Base-by-base conservation (phyloP, 2,329 filamentous ascomycete species). In the Clarireedia paspali region DNA sequence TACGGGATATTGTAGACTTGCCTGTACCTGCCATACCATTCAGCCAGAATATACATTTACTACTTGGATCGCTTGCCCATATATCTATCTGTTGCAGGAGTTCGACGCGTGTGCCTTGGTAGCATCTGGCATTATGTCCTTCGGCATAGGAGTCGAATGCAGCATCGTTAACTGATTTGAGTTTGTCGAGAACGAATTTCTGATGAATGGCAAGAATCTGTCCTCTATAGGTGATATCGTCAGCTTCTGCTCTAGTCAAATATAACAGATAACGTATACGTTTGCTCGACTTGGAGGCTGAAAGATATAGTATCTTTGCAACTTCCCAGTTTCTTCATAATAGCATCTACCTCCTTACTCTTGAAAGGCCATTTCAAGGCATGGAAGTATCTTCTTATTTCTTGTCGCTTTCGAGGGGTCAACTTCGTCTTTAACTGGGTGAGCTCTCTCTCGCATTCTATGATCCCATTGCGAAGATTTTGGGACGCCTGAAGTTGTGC, bases 31-130 rank as follows among this genome's bases (percentile, higher is more conserved):
- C 70, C 63, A 69, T 67, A 6, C 71, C 70, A 26, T 66, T 67
- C 7, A 74, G 62, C 71, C 68, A 74, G 53, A 64, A 66, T 40
- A n/a, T n/a, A n/a, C n/a, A n/a, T n/a, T n/a, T n/a, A n/a, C n/a
- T n/a, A n/a, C n/a, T n/a, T n/a, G n/a, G n/a, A 20, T 20, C 20
- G 20, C 2, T 20, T 20, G 20, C 20, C 20, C 20, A 20, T 2
- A 2, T 20, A 20, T 20, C 20, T 20, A 20, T 20, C 20, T 20
- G 20, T 20, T 20, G 20, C n/a, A n/a, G n/a, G n/a, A n/a, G n/a
- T n/a, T 20, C 0, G 20, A 20, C 20, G 0, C 20, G 2, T 2
- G 20, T 20, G 20, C 20, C 20, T 20, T 20, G 20, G 20, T 20
- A 20, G 20, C 20, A 20, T 2, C 2, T 20, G 20, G 20, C 2